Conservation (phyloP, 805 yeast species). For the Hanseniaspora clermontiae region DNA sequence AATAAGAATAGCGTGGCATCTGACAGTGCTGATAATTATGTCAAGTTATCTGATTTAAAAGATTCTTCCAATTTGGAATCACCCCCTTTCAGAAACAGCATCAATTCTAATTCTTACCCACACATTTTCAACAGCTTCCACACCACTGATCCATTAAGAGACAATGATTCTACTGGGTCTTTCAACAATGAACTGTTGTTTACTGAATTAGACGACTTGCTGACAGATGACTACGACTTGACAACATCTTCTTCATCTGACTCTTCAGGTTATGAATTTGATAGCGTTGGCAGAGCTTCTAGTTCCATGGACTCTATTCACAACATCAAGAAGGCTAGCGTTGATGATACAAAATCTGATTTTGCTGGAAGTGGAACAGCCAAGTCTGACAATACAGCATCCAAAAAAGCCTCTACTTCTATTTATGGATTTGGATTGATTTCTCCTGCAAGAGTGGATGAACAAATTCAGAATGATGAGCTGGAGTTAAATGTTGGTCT, state of each 20-base stretch:
- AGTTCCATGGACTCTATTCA: not conserved
- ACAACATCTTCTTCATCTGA: slow-evolving; percentile 6
- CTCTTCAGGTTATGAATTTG: not conserved
- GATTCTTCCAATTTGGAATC: not conserved
- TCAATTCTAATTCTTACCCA: not conserved
- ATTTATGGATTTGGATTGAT: slow-evolving; percentile 22
- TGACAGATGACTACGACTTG: slow-evolving; percentile 5
- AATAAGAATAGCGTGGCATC: not conserved
- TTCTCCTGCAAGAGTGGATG: slow-evolving; percentile 22
- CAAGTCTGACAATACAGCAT: not conserved
- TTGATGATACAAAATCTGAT: not conserved
- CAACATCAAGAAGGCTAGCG: not conserved
- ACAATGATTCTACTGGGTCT: not conserved
- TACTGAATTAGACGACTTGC: slow-evolving; percentile 2
- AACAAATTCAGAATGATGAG: slow-evolving; percentile 21
- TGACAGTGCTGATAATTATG: not conserved
- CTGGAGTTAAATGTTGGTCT: slow-evolving; percentile 26
- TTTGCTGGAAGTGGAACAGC: not conserved
- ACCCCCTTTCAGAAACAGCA: not conserved
- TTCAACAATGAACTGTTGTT: not conserved
- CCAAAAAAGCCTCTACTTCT: not conserved
- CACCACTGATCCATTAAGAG: not conserved
- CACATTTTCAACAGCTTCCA: not conserved
- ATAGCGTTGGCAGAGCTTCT: not conserved
- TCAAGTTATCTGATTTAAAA: not conserved